phyloP scores from a whole-genome alignment of 192 early-diverging fungal genomes.

The Coemansia sp. region DNA sequence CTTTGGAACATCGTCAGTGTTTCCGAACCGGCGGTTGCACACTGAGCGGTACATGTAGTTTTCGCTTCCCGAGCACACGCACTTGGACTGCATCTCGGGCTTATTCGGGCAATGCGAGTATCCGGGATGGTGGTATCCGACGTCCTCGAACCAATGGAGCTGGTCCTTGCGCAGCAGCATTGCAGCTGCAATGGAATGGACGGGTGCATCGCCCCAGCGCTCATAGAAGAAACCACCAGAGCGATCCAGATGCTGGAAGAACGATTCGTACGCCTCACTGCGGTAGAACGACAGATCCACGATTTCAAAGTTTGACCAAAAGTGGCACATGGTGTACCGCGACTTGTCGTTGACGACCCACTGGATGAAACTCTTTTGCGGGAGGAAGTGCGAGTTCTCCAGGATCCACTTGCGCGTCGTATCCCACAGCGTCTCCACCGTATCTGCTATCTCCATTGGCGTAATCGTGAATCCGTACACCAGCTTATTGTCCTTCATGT shows the following conservation, averaged over 20 bases:
- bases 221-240: conserved; percentile 78
- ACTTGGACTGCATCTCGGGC: conserved; percentile 33
- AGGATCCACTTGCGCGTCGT: conserved; percentile 55
- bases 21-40: conserved; percentile 31
- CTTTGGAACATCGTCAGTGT: conserved; percentile 31
- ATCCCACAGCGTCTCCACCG: conserved; percentile 55
- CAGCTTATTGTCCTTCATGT: conserved; percentile 57
- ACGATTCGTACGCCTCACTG: conserved; percentile 64
- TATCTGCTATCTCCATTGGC: conserved; percentile 54
- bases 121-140: conserved; percentile 64
- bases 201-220: conserved; percentile 61
- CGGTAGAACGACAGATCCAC: conserved; percentile 63
- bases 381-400: conserved; percentile 55
- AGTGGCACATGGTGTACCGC: conserved; percentile 62
- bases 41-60: conserved; percentile 32
- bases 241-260: conserved; percentile 68
- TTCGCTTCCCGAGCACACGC: conserved; percentile 15
- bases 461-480: conserved; percentile 57
- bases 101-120: conserved; percentile 68
- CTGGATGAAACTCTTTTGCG: conserved; percentile 54
- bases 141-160: conserved; percentile 72
- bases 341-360: conserved; percentile 51
- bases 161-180: conserved; percentile 62
- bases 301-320: conserved; percentile 28
- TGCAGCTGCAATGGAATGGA: conserved; percentile 69